Evolutionary conservation across 768 basidiomycete species (phyloP).

Genomic region (Podaxis sp.): DNA sequence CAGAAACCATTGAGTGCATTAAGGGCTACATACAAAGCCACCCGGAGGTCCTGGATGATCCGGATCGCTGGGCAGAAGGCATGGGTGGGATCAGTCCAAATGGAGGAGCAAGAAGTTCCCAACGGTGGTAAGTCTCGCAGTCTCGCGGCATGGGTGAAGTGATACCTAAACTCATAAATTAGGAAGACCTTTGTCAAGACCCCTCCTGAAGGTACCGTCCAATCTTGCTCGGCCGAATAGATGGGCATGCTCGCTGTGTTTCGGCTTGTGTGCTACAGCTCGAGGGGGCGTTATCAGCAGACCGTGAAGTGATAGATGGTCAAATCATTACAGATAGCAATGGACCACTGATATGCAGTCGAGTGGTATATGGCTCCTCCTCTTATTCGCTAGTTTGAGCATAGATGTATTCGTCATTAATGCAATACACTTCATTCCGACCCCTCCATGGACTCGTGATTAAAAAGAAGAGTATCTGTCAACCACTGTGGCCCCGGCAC

Average conservation of each 20-base stretch:
- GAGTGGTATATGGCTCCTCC: too few species aligned
- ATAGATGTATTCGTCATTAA: too few species aligned
- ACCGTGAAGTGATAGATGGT: conserved; percentile 62
- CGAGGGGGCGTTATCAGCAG: conserved; percentile 57
- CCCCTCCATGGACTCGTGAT: conserved; percentile 62
- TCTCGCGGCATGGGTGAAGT: neutral
- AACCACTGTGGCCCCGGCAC: conserved; percentile 61
- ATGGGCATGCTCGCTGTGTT: conserved; percentile 87
- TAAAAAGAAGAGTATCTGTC: conserved; percentile 60
- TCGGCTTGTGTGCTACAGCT: conserved; percentile 69
- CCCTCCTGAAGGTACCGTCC: conserved; percentile 55
- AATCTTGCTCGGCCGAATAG: conserved; percentile 75
- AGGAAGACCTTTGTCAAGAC: conserved; percentile 77
- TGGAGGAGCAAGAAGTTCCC: conserved; percentile 70
- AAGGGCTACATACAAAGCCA: conserved; percentile 57
- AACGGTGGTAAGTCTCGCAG: conserved; percentile 51
- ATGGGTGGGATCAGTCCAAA: conserved; percentile 94
- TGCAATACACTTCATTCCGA: conserved; percentile 48
- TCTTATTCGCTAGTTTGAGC: too few species aligned
- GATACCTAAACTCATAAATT: neutral
- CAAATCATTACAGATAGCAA: conserved; percentile 59
- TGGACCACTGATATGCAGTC: too few species aligned
- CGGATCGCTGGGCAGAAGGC: conserved; percentile 72
- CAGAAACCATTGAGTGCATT: conserved; percentile 65
- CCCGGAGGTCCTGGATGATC: conserved; percentile 54